Percentiles rank a stretch among this genome's conserved stretches.
phyloP scores from a whole-genome alignment of 2,329 filamentous ascomycete genomes.

The Epichloe brachyelytri region DNA sequence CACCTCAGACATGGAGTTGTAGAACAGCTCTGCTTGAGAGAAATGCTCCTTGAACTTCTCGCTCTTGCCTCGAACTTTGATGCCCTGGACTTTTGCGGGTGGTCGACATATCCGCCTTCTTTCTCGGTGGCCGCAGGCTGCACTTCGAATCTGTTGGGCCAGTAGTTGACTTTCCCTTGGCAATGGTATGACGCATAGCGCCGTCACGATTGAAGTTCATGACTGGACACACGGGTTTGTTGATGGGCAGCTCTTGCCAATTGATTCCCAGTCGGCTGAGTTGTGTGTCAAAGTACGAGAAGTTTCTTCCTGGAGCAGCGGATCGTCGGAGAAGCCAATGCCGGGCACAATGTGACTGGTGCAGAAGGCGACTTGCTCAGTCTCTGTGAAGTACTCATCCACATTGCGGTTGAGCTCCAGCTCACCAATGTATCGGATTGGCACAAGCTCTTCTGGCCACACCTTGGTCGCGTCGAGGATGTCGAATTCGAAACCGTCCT shows the following conservation, averaged over 20 bases:
- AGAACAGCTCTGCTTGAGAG: slow-evolving; percentile 71
- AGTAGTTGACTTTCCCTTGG: slow-evolving; percentile 7
- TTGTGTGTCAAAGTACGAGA: slow-evolving; percentile 48
- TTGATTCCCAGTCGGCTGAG: slow-evolving; percentile 51
- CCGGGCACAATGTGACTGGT: slow-evolving; percentile 69
- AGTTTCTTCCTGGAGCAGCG: slow-evolving; percentile 60
- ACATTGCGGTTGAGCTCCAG: slow-evolving; percentile 67
- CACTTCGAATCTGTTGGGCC: slow-evolving; percentile 29
- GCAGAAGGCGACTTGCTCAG: slow-evolving; percentile 73
- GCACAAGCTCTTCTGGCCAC: slow-evolving; percentile 68
- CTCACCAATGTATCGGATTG: slow-evolving; percentile 66
- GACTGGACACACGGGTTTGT: slow-evolving; percentile 60
- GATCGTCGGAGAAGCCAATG: slow-evolving; percentile 65
- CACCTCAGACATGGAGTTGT: slow-evolving; percentile 56
- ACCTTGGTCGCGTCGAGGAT: slow-evolving; percentile 76
- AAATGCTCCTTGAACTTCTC: slow-evolving; percentile 68
- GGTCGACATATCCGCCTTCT: slow-evolving; percentile 59
- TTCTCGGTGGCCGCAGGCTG: slow-evolving; percentile 50
- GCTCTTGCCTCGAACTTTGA: slow-evolving; percentile 56
- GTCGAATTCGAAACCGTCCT: slow-evolving; percentile 74
- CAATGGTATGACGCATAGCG: slow-evolving; percentile 6
- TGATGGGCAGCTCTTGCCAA: slow-evolving; percentile 67
- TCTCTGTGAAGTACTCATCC: slow-evolving; percentile 73
- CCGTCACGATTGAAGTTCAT: slow-evolving; percentile 63
- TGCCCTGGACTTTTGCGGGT: slow-evolving; percentile 46